Base-by-base conservation (phyloP, 73 alveolate genomes). In the Urostyla sp. region DNA sequence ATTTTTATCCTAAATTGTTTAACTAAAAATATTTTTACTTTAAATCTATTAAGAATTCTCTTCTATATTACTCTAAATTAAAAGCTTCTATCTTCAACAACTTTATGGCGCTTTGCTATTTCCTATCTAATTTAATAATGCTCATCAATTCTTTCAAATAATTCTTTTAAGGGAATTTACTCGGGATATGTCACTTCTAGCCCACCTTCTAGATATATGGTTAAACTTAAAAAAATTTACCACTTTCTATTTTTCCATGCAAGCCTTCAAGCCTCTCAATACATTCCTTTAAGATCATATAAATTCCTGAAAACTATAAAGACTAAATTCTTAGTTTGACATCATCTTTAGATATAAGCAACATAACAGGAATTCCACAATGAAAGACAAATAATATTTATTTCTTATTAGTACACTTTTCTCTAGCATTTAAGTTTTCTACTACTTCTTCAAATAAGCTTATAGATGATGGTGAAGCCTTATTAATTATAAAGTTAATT, bases 11-110 rank as follows among this genome's bases (percentile, higher is more conserved):
- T 90, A 76, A 90, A 85, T 16, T 90, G 72, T 23, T 54, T 80
- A 16, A 84, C 53, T 72, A 84, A 45, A 10, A 87, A 46, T 61
- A 8, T 26, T 56, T 10, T 75, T 90, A 85, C 96, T 63, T 90
- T 90, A 61, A 90, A 90, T 20, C 96, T 63, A 27, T 72, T 87
- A 7, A 90, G 82, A 59, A 90, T 52, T 32, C 96, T 61, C 72
- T 90, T 90, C 85, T 90, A 85, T 35, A 90, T 86, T 28, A 80
- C 80, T 44, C 96, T 60, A 87, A 87, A 90, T 40, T 90, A 83
- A 76, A 80, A 90, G 31, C 92, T 79, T 28, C 94, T 74, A 69
- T 90, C 96, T 30, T 90, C 96, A 58, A 90, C 49, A 20, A 76
- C 77, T 61, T 86, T 90, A 24, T 87, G 75, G 34, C 50, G 49